These are phyloP conservation scores for Oldenlandia corymbosa DNA, from an alignment of 257 asterid species.

Conservation along the genomic window DNA sequence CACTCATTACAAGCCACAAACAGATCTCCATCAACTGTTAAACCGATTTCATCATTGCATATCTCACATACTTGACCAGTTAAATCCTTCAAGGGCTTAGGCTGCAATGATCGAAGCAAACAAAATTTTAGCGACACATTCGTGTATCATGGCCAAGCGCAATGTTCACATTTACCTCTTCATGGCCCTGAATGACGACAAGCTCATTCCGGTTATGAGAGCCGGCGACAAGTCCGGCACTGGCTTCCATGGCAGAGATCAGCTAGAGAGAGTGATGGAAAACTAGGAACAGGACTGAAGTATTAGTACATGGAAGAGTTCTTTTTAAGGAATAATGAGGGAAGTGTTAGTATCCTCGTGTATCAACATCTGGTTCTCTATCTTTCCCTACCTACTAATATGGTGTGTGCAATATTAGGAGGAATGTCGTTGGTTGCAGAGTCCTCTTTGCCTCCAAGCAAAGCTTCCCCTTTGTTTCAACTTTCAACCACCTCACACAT, in stretches of 20 bases:
- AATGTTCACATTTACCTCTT: conserved; percentile 48
- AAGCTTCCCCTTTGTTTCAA: conserved; percentile 54
- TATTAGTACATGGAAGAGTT: conserved; percentile 30
- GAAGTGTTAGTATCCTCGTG: conserved; percentile 25
- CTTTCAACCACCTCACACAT: conserved; percentile 43
- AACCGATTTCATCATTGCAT: conserved; percentile 88
- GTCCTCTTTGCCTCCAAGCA: conserved; percentile 88
- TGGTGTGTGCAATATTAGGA: conserved; percentile 24
- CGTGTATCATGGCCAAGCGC: background rate
- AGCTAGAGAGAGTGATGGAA: conserved; percentile 2
- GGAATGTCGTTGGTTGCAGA: conserved; percentile 65
- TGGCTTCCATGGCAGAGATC: conserved; percentile 65
- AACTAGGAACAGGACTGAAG: conserved; percentile 13
- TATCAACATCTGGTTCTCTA: conserved; percentile 33
- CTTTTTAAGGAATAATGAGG: conserved; percentile 34
- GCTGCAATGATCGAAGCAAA: conserved; percentile 44
- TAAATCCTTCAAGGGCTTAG: conserved; percentile 74
- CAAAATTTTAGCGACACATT: background rate
- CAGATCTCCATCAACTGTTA: conserved; percentile 84
- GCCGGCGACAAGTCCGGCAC: conserved; percentile 95
- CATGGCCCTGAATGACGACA: conserved; percentile 92
- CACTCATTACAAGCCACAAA: conserved; percentile 94
- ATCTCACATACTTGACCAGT: conserved; percentile 95
- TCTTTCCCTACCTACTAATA: conserved; percentile 46
- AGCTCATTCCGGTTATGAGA: conserved; percentile 96